phyloP scores from a whole-genome alignment of 352 stramenopile species.

The Phytophthora syringae region DNA sequence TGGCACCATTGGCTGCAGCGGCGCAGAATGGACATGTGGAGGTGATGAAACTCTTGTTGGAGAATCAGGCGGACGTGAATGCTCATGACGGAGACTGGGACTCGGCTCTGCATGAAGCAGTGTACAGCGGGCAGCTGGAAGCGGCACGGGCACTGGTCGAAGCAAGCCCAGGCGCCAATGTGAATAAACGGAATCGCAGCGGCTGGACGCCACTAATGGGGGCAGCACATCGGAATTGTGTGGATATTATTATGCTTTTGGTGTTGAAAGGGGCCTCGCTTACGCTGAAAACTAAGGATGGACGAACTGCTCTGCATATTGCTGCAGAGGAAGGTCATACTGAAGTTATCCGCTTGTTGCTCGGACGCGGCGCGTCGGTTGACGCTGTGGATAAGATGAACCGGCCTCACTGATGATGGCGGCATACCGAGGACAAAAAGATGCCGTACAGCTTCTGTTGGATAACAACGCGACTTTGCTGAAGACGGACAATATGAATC shows the following conservation, averaged over 20 bases:
- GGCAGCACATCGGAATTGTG: conserved; percentile 4
- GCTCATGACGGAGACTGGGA: too few species aligned
- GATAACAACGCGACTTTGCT: conserved; percentile 5
- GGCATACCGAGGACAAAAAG: conserved; percentile 9
- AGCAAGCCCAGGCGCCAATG: background rate
- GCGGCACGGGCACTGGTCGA: background rate
- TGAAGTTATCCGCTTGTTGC: conserved; percentile 10
- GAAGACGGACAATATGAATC: conserved; percentile 1
- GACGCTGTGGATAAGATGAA: background rate
- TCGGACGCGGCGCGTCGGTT: conserved; percentile 2
- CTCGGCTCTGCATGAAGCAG: conserved; percentile 22
- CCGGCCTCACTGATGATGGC: conserved; percentile 21
- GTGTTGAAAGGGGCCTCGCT: conserved; percentile 5
- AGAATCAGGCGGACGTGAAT: too few species aligned
- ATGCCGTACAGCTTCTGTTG: conserved; percentile 11
- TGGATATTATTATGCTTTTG: conserved; percentile 5
- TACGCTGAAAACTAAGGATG: conserved; percentile 1
- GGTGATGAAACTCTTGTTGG: too few species aligned
- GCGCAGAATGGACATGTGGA: too few species aligned
- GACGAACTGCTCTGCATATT: conserved; percentile 18
- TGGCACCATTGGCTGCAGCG: too few species aligned
- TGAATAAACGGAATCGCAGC: conserved; percentile 6
- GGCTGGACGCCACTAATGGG: conserved; percentile 22
- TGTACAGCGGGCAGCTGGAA: conserved; percentile 9
- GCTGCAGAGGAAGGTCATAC: conserved; percentile 13